Base-by-base conservation (phyloP, 176 grass and related monocot genomes). In the Cenchrus americanus region DNA sequence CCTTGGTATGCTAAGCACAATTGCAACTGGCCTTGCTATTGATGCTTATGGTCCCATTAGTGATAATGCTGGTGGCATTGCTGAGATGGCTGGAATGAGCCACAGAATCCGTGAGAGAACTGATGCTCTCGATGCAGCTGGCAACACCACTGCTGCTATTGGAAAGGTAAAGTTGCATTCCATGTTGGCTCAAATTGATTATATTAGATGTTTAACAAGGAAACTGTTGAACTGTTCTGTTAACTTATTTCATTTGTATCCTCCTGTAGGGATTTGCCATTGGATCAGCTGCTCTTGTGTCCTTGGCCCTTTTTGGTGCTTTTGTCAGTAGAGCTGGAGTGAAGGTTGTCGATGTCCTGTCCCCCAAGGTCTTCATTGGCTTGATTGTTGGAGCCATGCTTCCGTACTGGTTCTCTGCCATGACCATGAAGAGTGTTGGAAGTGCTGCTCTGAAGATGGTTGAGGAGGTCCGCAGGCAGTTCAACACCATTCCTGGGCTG, bases 371-470 rank as follows among this genome's bases (percentile, higher is more conserved):
- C 27, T 97, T 97, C 79, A 93, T 97, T 73, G 94, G 94, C 27
- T 76, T 97, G 57, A 75, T 97, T 61, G 94, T 97, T 27, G 94
- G 94, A 75, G 94, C 94, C 85, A 97, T 97, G 94, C 94, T 97
- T 72, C 94, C 94, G 0, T 97, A 97, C 91, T 93, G 94, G 94
- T 97, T 93, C 89, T 94, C 94, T 73, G 94, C 94, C 53, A 97
- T 97, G 94, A 94, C 91, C 46, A 93, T 97, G 94, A 97, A 97
- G 87, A 97, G 94, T 86, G 94, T 97, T 52, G 91, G 94, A 77
- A 93, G 81, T 46, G 91, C 94, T 34, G 94, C 94, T 62, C 81
- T 97, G 37, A 94, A 93, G 82, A 97, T 97, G 94, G 94, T 97
- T 19, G 94, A 97, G 87, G 94, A 97, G 86, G 94, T 97, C 65